A percentile compares a stretch with the other conserved stretches of the same genome.
These are phyloP conservation scores for Podospora australis DNA, from an alignment of 495 filamentous ascomycete genomes.

Conservation along the genomic window DNA sequence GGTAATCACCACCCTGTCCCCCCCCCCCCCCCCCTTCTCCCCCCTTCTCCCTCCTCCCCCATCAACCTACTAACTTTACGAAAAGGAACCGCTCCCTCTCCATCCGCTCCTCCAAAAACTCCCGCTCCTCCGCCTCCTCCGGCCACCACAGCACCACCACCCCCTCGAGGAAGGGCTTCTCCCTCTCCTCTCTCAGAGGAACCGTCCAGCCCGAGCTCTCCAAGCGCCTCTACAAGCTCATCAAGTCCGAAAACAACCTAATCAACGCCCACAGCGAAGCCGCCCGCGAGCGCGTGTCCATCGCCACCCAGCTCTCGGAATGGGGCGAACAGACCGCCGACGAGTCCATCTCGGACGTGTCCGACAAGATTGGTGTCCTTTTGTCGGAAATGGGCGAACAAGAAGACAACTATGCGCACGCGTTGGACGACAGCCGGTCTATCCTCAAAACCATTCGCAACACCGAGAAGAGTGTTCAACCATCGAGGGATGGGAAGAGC, in stretches of 20 bases:
- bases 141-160: slow-evolving; percentile 36
- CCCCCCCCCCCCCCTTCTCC: background rate
- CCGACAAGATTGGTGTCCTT: slow-evolving; percentile 90
- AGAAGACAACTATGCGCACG: slow-evolving; percentile 80
- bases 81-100: slow-evolving; percentile 56
- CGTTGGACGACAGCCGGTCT: slow-evolving; percentile 72
- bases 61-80: slow-evolving; percentile 1
- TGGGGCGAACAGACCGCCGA: slow-evolving; percentile 91
- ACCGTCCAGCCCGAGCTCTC: slow-evolving; percentile 77
- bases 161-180: slow-evolving; percentile 50
- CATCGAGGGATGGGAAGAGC: slow-evolving; percentile 72
- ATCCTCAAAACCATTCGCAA: slow-evolving; percentile 86
- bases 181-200: slow-evolving; percentile 73
- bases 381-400: slow-evolving; percentile 87
- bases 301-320: slow-evolving; percentile 87
- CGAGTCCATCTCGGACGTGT: slow-evolving; percentile 78
- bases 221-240: slow-evolving; percentile 76
- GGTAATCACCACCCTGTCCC: slow-evolving; percentile 10
- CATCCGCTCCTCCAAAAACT: slow-evolving; percentile 25
- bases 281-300: slow-evolving; percentile 68
- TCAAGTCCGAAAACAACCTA: slow-evolving; percentile 84
- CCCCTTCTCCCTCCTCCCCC: background rate
- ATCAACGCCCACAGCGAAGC: slow-evolving; percentile 79
- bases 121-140: slow-evolving; percentile 30
- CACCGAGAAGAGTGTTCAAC: slow-evolving; percentile 89